These are phyloP conservation scores for Lodderomyces orthopsilosis DNA, from an alignment of 1,139 yeast species.

Conservation along the genomic window DNA sequence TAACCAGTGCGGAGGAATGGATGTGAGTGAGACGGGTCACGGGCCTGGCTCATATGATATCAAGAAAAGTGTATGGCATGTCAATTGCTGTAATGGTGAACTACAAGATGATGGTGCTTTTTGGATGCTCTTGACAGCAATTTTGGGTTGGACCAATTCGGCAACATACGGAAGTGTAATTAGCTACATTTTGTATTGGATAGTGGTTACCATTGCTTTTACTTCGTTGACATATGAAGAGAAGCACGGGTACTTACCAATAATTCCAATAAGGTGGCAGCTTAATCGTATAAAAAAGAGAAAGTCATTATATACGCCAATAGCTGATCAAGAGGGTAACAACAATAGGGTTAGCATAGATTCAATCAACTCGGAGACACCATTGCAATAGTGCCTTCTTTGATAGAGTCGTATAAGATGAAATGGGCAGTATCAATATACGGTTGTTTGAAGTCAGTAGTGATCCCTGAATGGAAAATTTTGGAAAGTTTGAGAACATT, in stretches of 20 bases:
- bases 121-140: conserved; percentile 47
- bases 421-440: no score
- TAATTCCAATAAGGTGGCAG: conserved; percentile 57
- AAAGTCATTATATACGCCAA: conserved; percentile 2
- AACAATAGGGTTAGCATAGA: conserved; percentile 25
- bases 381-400: conserved; percentile 14
- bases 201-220: conserved; percentile 25
- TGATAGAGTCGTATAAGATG: no score
- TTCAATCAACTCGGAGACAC: conserved; percentile 26
- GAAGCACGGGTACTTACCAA: conserved; percentile 30
- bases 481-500: no score
- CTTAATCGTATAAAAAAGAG: conserved; percentile 49
- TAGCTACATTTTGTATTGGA: conserved; percentile 39
- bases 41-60: conserved; percentile 50
- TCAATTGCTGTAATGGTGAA: conserved; percentile 46
- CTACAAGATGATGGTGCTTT: conserved; percentile 43
- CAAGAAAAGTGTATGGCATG: conserved; percentile 42
- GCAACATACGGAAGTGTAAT: conserved; percentile 48
- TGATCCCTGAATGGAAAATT: no score
- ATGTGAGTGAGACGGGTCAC: conserved; percentile 47
- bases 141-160: conserved; percentile 49
- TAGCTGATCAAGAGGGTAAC: conserved; percentile 8
- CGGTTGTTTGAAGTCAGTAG: no score
- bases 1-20: conserved; percentile 41
- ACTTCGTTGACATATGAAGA: conserved; percentile 31